Base-by-base conservation (phyloP, 2,329 filamentous ascomycete species). In the Aspergillus jensenii region DNA sequence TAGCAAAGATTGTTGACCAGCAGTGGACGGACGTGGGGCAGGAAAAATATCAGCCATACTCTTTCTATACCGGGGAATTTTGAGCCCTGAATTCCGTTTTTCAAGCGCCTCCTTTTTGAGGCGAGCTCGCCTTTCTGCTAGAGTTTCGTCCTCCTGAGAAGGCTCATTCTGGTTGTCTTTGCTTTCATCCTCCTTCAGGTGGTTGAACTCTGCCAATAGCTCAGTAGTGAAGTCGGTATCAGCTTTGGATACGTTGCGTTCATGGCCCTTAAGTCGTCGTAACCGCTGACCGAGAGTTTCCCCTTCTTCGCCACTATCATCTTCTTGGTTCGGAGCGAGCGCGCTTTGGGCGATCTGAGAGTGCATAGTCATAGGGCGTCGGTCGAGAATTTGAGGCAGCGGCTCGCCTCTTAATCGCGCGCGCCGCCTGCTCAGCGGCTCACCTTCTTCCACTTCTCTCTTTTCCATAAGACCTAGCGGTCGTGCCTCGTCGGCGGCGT, bases 401-500 rank as follows among this genome's bases (percentile, higher is more conserved):
- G 66, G 65, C 44, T 83, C 81, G 39, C 90, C 90, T 44, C 88
- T 83, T 6, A 97, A 81, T 56, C 93, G 84, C 41, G 88, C 89
- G 48, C 90, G 86, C 3, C 93, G 87, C 40, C 83, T 83, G 67
- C 89, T 92, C 19, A 97, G 79, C 0, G 95, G 93, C 71, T 98
- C 95, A 55, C 92, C 95, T 68, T 99, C 95, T 71, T 99, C 95
- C 63, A 95, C 78, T 59, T 96, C 89, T 47, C 91, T 87, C 66
- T 86, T 87, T 70, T 96, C 78, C 68, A 81, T 75, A 8, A 81
- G 68, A n/a, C 79, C 79, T 27, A 79, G 54, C 1, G 79, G 78
- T 31, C 75, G 70, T 45, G 70, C 66, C 4, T 75, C 71, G n/a
- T 72, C 69, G 9, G 66, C 58, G 2, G 52, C 59, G 9, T 62